Conservation (phyloP, 2,329 filamentous ascomycete species). For the Colletotrichum tropicale region DNA sequence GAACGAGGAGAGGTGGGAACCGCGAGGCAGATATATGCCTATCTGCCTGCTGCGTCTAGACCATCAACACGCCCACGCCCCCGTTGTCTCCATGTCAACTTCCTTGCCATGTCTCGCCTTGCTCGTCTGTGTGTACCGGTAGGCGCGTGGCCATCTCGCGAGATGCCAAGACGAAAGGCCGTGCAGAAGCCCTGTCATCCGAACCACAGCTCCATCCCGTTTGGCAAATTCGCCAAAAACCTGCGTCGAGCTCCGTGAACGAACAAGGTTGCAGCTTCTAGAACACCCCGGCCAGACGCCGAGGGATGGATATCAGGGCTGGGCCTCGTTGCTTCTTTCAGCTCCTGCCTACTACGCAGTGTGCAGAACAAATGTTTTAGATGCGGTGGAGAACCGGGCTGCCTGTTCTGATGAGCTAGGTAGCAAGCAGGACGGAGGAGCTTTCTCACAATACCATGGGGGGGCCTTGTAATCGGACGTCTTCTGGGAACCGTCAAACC, state of each 20-base stretch:
- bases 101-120: not conserved
- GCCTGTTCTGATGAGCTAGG: not conserved
- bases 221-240: not conserved
- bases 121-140: not conserved
- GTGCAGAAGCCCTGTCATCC: not conserved
- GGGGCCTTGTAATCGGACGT: not conserved
- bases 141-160: not conserved
- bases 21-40: constrained; percentile 11
- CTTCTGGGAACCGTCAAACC: not conserved
- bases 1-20: not conserved
- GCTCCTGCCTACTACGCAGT: not conserved
- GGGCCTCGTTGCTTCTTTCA: constrained; percentile 4
- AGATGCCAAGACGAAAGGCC: not conserved
- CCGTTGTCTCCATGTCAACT: not conserved
- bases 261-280: constrained; percentile 3
- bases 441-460: not conserved
- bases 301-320: not conserved
- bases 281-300: not conserved
- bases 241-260: not conserved
- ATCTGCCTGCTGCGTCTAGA: not conserved
- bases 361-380: constrained; percentile 9
- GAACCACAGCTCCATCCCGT: not conserved
- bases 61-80: not conserved
- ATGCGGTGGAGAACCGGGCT: constrained; percentile 1
- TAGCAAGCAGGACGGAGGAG: not conserved